A percentile compares a stretch with the other conserved stretches of the same genome.
These are phyloP conservation scores for Talaromyces atroroseus DNA, from an alignment of 2,329 filamentous ascomycete genomes.

Conservation along the genomic window DNA sequence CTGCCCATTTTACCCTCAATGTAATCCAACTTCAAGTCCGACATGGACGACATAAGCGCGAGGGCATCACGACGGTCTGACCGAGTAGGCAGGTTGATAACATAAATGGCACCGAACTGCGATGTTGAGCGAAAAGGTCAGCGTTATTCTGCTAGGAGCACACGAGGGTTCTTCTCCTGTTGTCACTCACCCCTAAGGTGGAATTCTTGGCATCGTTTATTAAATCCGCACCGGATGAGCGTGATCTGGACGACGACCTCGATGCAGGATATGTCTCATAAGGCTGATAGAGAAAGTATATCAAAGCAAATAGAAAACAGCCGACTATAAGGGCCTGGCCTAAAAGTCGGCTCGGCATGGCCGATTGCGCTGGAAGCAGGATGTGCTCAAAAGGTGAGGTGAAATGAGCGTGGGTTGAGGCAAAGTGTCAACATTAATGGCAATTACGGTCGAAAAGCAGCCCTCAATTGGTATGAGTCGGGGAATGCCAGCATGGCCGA, in stretches of 20 bases:
- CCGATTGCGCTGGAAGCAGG: background rate
- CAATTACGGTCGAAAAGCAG: background rate
- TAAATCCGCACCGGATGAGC: background rate
- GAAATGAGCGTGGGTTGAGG: background rate
- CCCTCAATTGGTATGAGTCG: background rate
- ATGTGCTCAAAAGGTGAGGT: background rate
- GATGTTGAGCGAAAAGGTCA: background rate
- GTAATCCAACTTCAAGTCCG: constrained; percentile 41
- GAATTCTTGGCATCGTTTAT: constrained; percentile 7
- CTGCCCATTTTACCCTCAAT: constrained; percentile 41
- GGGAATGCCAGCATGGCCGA: constrained; percentile 1
- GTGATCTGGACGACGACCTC: constrained; percentile 1
- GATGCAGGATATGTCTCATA: constrained; percentile 5
- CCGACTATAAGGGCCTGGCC: constrained; percentile 11
- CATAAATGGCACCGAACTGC: constrained; percentile 43
- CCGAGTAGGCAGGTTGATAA: constrained; percentile 44
- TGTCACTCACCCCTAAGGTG: constrained; percentile 11
- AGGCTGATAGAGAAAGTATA: constrained; percentile 12
- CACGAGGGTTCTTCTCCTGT: background rate
- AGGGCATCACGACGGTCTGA: constrained; percentile 49
- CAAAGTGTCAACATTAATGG: constrained; percentile 1
- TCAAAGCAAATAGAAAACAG: constrained; percentile 9
- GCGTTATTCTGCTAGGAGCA: background rate
- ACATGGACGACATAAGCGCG: constrained; percentile 38
- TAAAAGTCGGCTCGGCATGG: constrained; percentile 11